Evolutionary conservation across 106 monocot genomes (phyloP).

Genomic region (Alisma plantagoaquatica): DNA sequence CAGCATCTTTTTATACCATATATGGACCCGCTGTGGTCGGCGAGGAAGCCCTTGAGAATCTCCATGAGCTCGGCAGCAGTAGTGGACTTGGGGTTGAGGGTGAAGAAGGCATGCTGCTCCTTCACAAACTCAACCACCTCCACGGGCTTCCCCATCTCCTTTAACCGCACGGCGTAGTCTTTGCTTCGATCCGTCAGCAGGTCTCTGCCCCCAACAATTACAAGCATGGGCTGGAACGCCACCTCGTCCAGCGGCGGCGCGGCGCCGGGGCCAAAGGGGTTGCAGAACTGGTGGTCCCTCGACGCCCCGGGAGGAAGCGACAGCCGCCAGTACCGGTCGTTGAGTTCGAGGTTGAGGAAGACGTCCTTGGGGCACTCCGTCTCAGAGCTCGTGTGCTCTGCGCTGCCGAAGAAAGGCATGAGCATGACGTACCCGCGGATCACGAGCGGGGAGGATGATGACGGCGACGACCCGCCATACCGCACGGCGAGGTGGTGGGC

Average conservation of each 20-base stretch:
- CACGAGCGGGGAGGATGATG: too few relatives aligned
- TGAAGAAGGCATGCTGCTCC: too few relatives aligned
- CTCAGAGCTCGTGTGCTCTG: constrained; percentile 40
- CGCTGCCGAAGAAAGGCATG: constrained; percentile 74
- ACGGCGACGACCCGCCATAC: constrained; percentile 26
- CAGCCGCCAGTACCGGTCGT: constrained; percentile 58
- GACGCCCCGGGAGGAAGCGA: constrained; percentile 38
- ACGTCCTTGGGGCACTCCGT: constrained; percentile 50
- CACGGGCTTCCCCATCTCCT: constrained; percentile 41
- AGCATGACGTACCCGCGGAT: constrained; percentile 46
- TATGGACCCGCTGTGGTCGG: too few relatives aligned
- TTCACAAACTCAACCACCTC: too few relatives aligned
- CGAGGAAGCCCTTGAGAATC: too few relatives aligned
- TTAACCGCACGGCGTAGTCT: constrained; percentile 37
- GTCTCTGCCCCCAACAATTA: constrained; percentile 53
- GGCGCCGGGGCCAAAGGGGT: constrained; percentile 34
- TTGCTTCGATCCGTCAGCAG: constrained; percentile 37
- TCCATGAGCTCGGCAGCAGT: too few relatives aligned
- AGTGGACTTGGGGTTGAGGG: too few relatives aligned
- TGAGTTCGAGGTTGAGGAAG: constrained; percentile 37
- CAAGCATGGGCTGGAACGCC: constrained; percentile 31
- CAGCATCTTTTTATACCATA: too few relatives aligned
- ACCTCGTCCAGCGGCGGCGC: constrained; percentile 11
- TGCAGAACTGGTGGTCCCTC: constrained; percentile 36
- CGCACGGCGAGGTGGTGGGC: constrained; percentile 62